Conservation (phyloP, 2,329 filamentous ascomycete genomes). For the Zasmidium cellare region DNA sequence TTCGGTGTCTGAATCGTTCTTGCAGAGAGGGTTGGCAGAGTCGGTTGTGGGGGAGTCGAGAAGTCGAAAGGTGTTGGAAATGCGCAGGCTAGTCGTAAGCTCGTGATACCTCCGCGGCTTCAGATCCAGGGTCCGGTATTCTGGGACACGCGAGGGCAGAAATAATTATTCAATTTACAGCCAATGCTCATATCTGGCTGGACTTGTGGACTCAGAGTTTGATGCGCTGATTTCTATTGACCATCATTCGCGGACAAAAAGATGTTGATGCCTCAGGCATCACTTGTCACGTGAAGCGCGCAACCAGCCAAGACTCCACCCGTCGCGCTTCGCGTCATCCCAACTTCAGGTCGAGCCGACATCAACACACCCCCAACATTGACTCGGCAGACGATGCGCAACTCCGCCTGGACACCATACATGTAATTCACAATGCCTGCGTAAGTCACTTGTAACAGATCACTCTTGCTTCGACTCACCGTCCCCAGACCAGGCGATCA, state of each 20-base stretch:
- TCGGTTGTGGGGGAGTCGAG: not conserved
- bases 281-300: constrained; percentile 1
- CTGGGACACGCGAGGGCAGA: not conserved
- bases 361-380: constrained; percentile 3
- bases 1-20: not conserved
- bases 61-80: not conserved
- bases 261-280: constrained; percentile 1
- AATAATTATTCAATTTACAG: too few species aligned
- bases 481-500: constrained; percentile 36
- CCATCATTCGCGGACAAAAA: constrained; percentile 14
- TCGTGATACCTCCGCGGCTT: not conserved
- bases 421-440: constrained; percentile 30
- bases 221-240: constrained; percentile 12
- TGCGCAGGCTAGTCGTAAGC: constrained; percentile 2
- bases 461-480: constrained; percentile 9
- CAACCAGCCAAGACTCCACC: constrained; percentile 1
- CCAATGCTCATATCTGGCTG: not conserved
- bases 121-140: not conserved
- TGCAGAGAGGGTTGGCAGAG: not conserved
- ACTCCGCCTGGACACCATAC: not conserved
- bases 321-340: constrained; percentile 13
- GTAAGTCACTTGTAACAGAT: constrained; percentile 19
- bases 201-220: too few species aligned
- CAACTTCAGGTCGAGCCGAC: constrained; percentile 1
- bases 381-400: not conserved